Conservation (phyloP, 306 rosid species). For the Pachyrhizus erosus region DNA sequence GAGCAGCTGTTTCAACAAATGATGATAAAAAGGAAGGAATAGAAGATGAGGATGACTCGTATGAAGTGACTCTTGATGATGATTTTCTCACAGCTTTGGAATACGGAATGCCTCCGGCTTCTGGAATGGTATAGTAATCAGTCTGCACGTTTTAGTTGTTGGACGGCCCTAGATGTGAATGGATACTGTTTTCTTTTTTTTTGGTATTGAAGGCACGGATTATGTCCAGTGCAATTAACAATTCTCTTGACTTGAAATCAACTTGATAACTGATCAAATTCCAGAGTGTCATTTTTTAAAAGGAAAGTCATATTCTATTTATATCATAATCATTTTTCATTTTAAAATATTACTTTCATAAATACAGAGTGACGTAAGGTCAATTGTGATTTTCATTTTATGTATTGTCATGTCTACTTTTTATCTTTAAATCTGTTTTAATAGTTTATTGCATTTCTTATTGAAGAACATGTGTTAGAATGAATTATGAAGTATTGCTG, state of each 20-base stretch:
- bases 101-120: slow-evolving; percentile 99
- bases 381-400: slow-evolving; percentile 14
- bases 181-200: not conserved
- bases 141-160: slow-evolving; percentile 31
- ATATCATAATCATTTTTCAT: not conserved
- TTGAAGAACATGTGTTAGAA: not conserved
- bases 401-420: not conserved
- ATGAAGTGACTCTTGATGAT: slow-evolving; percentile 91
- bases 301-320: not conserved
- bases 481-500: not conserved
- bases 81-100: slow-evolving; percentile 96
- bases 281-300: not conserved
- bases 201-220: slow-evolving; percentile 1
- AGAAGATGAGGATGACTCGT: slow-evolving; percentile 65
- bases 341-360: not conserved
- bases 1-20: slow-evolving; percentile 52
- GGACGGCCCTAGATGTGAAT: not conserved
- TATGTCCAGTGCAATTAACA: slow-evolving; percentile 22
- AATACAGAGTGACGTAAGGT: not conserved
- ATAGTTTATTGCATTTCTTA: not conserved
- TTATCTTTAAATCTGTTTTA: not conserved
- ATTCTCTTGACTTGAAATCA: not conserved
- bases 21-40: slow-evolving; percentile 45
- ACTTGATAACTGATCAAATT: slow-evolving; percentile 10
- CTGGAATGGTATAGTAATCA: slow-evolving; percentile 81